Percentiles rank a stretch among this genome's conserved stretches.
Conservation (phyloP, 176 grass and related monocot species). For the Oryza meyeriana region DNA sequence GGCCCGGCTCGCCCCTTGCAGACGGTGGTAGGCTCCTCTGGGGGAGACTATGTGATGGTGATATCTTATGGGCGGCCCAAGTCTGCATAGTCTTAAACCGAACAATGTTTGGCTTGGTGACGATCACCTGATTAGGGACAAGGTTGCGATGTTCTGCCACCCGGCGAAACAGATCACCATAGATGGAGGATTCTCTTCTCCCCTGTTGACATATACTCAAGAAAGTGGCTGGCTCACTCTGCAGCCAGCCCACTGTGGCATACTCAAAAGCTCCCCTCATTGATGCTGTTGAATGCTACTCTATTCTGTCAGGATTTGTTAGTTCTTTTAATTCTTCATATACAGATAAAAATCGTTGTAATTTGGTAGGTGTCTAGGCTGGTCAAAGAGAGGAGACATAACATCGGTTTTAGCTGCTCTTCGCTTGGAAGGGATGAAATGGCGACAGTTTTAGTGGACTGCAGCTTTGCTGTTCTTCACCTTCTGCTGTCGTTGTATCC, state of each 20-base stretch:
- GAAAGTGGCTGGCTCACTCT: slow-evolving; percentile 1
- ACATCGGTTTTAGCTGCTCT: not conserved
- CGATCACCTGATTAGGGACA: not conserved
- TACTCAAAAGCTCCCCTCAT: not conserved
- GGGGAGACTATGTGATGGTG: slow-evolving; percentile 74
- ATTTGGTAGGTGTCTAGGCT: not conserved
- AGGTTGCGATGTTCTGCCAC: not conserved
- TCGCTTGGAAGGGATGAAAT: not conserved
- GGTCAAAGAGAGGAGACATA: not conserved
- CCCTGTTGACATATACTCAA: not conserved
- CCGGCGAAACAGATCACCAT: not conserved
- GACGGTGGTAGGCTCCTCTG: slow-evolving; percentile 52
- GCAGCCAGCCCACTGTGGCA: slow-evolving; percentile 26
- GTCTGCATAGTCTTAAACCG: not conserved
- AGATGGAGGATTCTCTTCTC: not conserved
- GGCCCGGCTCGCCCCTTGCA: slow-evolving; percentile 41
- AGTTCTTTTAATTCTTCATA: slow-evolving; percentile 31
- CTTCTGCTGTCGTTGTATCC: not conserved
- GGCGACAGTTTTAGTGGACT: not conserved
- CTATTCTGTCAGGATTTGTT: slow-evolving; percentile 35
- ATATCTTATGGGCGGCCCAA: slow-evolving; percentile 54
- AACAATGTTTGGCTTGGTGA: not conserved
- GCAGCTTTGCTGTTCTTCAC: not conserved
- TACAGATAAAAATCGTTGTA: slow-evolving; percentile 13
- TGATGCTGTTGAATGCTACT: slow-evolving; percentile 26